Conservation (phyloP, 305 asterid species). For the Solanum hybrid region DNA sequence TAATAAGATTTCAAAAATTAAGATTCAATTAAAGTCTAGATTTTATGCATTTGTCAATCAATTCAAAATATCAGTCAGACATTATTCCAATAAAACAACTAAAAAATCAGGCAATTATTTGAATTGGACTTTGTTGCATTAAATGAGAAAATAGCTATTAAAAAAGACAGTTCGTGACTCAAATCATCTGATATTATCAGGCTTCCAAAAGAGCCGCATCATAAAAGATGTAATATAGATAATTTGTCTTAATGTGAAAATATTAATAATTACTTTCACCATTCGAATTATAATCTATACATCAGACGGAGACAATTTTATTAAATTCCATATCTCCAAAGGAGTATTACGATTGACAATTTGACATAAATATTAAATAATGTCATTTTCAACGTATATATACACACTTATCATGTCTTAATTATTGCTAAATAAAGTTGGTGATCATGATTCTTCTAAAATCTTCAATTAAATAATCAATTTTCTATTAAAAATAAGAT, state of each 20-base stretch:
- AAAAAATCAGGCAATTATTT: neutral
- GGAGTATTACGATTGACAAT: neutral
- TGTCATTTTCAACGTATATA: neutral
- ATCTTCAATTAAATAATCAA: neutral
- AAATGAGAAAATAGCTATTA: neutral
- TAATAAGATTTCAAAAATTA: neutral
- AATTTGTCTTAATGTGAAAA: rapidly evolving
- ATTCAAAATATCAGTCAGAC: neutral
- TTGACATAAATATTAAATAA: neutral
- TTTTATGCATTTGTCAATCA: neutral
- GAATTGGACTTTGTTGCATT: neutral
- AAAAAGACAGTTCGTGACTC: rapidly evolving
- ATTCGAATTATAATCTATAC: neutral
- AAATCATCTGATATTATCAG: neutral
- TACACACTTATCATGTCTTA: neutral
- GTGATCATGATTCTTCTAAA: neutral
- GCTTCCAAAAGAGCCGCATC: rapidly evolving
- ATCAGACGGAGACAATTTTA: too few relatives aligned
- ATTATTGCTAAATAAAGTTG: neutral
- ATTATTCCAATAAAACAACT: neutral
- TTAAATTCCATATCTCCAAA: too few relatives aligned
- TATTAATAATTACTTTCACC: neutral
- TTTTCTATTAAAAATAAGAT: neutral
- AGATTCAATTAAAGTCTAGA: neutral
- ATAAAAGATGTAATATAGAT: neutral